Percentiles rank a stretch among this genome's conserved stretches.
Evolutionary conservation across 495 filamentous ascomycete species (phyloP).

Genomic region (Penicillium diatomitis): DNA sequence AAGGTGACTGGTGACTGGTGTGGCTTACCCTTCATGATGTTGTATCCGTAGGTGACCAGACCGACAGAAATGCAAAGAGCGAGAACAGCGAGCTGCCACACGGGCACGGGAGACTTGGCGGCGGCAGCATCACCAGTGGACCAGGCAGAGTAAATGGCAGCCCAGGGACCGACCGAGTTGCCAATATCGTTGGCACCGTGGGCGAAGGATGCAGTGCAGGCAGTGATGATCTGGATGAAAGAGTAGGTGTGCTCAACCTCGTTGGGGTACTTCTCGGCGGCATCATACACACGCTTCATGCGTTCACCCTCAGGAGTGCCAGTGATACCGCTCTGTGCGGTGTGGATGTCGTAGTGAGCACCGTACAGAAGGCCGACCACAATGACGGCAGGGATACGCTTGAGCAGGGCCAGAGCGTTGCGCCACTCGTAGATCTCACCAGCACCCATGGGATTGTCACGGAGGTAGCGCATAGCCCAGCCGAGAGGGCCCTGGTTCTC

Average conservation of each 20-base stretch:
- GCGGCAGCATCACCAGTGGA: constrained; percentile 36
- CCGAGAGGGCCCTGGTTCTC: constrained; percentile 52
- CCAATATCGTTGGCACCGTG: constrained; percentile 76
- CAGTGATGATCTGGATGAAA: constrained; percentile 66
- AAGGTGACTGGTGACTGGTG: neutral
- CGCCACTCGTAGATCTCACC: constrained; percentile 58
- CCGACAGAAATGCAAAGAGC: constrained; percentile 46
- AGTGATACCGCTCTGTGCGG: constrained; percentile 50
- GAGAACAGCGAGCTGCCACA: constrained; percentile 53
- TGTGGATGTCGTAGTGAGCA: constrained; percentile 65
- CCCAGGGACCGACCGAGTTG: constrained; percentile 67
- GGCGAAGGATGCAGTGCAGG: constrained; percentile 65
- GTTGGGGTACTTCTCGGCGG: constrained; percentile 60
- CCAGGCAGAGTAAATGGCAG: constrained; percentile 63
- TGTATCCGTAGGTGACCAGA: constrained; percentile 56
- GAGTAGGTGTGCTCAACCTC: constrained; percentile 68
- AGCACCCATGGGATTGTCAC: constrained; percentile 56
- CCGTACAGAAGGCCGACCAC: constrained; percentile 52
- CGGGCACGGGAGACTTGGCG: constrained; percentile 43
- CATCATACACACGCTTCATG: constrained; percentile 50
- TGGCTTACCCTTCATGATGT: constrained; percentile 53
- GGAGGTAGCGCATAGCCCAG: constrained; percentile 64
- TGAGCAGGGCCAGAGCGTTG: constrained; percentile 50
- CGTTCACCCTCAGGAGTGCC: constrained; percentile 60
- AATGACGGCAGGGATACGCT: constrained; percentile 52